phyloP scores from a whole-genome alignment of 495 filamentous ascomycete species.

The Aspergillus sclerotioniger region DNA sequence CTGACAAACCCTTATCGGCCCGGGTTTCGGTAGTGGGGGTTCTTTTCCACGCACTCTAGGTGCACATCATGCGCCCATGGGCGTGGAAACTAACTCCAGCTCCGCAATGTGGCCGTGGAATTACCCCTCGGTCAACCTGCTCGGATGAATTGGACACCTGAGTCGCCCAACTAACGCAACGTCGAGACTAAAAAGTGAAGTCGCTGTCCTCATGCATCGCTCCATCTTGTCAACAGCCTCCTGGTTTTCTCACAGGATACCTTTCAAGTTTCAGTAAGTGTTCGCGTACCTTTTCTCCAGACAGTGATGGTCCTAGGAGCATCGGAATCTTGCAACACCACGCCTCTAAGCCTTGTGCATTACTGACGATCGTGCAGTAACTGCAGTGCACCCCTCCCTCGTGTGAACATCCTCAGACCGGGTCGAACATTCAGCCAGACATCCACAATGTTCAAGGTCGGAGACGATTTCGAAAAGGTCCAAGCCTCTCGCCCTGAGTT shows the following conservation, averaged over 20 bases:
- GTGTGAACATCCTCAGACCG: background rate
- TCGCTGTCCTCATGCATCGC: background rate
- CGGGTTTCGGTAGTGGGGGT: slow-evolving; percentile 7
- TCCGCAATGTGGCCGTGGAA: background rate
- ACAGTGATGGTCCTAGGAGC: background rate
- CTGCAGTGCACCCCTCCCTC: background rate
- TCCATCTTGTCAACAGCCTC: background rate
- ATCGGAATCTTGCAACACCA: background rate
- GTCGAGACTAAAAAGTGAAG: background rate
- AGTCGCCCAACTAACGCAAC: slow-evolving; percentile 2
- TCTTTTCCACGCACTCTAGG: slow-evolving; percentile 2
- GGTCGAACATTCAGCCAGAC: slow-evolving; percentile 23
- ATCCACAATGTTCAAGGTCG: slow-evolving; percentile 27
- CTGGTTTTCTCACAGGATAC: background rate
- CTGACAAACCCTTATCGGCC: slow-evolving; percentile 12
- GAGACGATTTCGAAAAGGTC: slow-evolving; percentile 70
- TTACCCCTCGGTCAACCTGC: slow-evolving; percentile 1
- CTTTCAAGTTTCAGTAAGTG: background rate
- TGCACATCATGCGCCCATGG: background rate
- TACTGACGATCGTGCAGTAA: background rate
- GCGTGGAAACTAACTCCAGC: background rate
- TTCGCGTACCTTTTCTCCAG: background rate
- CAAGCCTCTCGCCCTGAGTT: slow-evolving; percentile 74
- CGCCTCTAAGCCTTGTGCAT: background rate
- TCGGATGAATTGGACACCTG: slow-evolving; percentile 1